Base-by-base conservation (phyloP, 1,284 basidiomycete species). In the Rhodotorula sp. region DNA sequence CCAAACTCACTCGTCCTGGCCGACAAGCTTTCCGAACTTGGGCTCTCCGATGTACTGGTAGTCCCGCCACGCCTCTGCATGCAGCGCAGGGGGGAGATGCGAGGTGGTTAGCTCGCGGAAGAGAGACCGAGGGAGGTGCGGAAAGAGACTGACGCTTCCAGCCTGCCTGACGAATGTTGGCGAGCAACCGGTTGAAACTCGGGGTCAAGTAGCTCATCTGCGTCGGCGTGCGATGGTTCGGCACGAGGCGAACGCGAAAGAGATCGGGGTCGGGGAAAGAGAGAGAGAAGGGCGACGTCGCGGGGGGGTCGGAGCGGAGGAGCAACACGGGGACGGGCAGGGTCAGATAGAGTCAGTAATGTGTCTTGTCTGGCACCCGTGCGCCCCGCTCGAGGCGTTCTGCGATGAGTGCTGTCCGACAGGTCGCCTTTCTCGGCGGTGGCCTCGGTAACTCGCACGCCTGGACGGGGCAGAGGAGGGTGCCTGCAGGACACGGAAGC, bases 1-100 rank as follows among this genome's bases (percentile, higher is more conserved):
- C n/a, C 28, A 16, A 38, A 86, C 90, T 77, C 79, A 93, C 90
- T 90, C 87, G 84, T 97, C 94, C 65, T 84, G 86, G 64, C 94
- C 94, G 67, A 92, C 84, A 66, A 87, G 85, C 75, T 84, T 84
- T 23, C 93, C 94, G 34, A 86, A 87, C 82, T 97, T 97, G 67
- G 91, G 90, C 78, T 97, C 94, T 64, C 92, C 90, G 74, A 95
- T 95, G 80, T 94, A 92, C 60, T 76, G 70, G 50, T 77, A 52
- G 45, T 78, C 72, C n/a, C 77, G 66, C 74, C 74, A 76, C 18
- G 72, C 72, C 64, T 73, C 82, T 93, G 87, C 85, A 89, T 14
- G 38, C 38, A 43, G 38, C 10, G 34, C 8, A 38, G 34, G 34
- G 34, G 5, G 34, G 34, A 38, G 34, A 82, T 76, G 48, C 64